Evolutionary conservation across 2,329 filamentous ascomycete genomes (phyloP).

Genomic region (Domatiomyces globalis): DNA sequence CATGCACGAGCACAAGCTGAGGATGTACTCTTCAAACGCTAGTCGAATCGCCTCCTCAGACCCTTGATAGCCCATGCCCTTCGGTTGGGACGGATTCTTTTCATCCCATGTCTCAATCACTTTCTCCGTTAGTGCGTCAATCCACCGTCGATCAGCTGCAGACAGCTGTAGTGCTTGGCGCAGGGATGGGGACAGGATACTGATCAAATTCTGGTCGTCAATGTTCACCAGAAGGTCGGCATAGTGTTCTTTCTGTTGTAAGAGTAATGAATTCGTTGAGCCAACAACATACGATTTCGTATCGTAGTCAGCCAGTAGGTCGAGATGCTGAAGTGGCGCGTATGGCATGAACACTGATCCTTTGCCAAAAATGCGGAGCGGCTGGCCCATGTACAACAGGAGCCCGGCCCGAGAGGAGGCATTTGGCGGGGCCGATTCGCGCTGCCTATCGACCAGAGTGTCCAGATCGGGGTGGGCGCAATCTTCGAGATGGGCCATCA

Average conservation of each 20-base stretch:
- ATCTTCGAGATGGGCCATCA: slow-evolving; percentile 84
- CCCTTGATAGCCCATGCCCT: slow-evolving; percentile 83
- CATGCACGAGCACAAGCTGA: slow-evolving; percentile 72
- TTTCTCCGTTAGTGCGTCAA: slow-evolving; percentile 84
- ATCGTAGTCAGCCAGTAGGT: slow-evolving; percentile 79
- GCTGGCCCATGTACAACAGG: slow-evolving; percentile 84
- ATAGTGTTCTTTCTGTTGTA: slow-evolving; percentile 91
- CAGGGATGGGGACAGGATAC: slow-evolving; percentile 66
- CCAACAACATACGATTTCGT: slow-evolving; percentile 97
- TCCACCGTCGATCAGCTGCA: slow-evolving; percentile 82
- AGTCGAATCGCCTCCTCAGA: slow-evolving; percentile 95
- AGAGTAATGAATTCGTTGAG: slow-evolving; percentile 82
- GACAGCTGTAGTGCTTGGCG: slow-evolving; percentile 64
- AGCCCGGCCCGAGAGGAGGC: slow-evolving; percentile 26
- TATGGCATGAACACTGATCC: slow-evolving; percentile 94
- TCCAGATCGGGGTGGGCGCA: slow-evolving; percentile 90
- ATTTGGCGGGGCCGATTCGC: not conserved
- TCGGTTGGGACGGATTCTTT: slow-evolving; percentile 73
- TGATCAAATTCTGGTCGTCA: slow-evolving; percentile 56
- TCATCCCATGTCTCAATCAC: slow-evolving; percentile 97
- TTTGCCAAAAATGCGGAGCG: slow-evolving; percentile 89
- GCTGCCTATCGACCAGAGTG: slow-evolving; percentile 49
- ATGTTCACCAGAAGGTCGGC: slow-evolving; percentile 95
- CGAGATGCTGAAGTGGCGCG: slow-evolving; percentile 87
- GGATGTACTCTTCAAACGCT: slow-evolving; percentile 92